A percentile compares a stretch with the other conserved stretches of the same genome.
Conservation (phyloP, 768 basidiomycete genomes). For the Cantharellus anzutake region DNA sequence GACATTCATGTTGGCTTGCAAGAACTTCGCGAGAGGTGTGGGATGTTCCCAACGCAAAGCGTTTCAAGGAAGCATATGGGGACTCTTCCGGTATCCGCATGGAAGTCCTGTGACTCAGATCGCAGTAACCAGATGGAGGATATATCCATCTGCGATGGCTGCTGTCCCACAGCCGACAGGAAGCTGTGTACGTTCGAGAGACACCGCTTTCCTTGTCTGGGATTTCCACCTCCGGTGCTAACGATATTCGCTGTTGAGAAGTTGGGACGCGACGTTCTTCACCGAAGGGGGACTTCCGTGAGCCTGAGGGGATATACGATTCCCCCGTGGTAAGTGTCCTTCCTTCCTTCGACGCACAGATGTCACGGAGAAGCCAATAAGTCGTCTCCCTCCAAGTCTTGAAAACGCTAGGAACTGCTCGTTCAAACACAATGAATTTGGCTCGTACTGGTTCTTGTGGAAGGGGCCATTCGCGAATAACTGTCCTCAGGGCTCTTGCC, state of each 20-base stretch:
- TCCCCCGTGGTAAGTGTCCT: too few relatives aligned
- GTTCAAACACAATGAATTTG: slow-evolving; percentile 5
- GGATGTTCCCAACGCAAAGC: too few relatives aligned
- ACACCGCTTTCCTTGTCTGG: background rate
- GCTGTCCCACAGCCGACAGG: slow-evolving; percentile 16
- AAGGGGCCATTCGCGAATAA: slow-evolving; percentile 29
- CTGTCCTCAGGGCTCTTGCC: slow-evolving; percentile 15
- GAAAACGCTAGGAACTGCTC: background rate
- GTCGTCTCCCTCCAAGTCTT: background rate
- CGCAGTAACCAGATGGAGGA: slow-evolving; percentile 7
- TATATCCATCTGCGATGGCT: slow-evolving; percentile 16
- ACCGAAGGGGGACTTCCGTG: too few relatives aligned
- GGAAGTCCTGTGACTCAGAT: slow-evolving; percentile 14
- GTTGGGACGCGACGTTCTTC: too few relatives aligned
- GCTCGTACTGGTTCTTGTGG: slow-evolving; percentile 14
- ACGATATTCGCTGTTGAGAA: background rate
- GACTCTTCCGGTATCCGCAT: slow-evolving; percentile 14
- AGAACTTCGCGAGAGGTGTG: too few relatives aligned
- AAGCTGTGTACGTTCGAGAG: too few relatives aligned
- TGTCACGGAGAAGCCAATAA: background rate
- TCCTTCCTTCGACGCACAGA: background rate
- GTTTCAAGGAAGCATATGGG: slow-evolving; percentile 21
- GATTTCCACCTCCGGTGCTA: background rate
- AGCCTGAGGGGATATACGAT: background rate
- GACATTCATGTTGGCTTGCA: too few relatives aligned